phyloP scores from a whole-genome alignment of 2,329 filamentous ascomycete species.

The Aspergillus chevalieri region DNA sequence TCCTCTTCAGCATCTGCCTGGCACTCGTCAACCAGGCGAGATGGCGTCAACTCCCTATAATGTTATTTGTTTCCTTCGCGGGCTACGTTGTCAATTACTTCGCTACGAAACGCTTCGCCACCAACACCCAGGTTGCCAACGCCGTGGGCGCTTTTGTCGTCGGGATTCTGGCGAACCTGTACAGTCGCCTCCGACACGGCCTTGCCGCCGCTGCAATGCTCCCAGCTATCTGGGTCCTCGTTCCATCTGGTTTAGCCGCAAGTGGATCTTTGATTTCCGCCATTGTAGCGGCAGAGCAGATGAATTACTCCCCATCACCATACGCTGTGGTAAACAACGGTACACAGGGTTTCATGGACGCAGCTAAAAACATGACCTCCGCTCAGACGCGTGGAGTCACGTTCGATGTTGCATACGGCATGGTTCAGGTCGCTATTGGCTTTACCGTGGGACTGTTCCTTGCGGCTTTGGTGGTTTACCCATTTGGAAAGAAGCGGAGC shows the following conservation, averaged over 20 bases:
- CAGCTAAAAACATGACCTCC: slow-evolving; percentile 20
- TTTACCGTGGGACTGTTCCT: slow-evolving; percentile 46
- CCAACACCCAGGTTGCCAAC: slow-evolving; percentile 69
- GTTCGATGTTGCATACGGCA: slow-evolving; percentile 44
- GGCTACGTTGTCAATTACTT: slow-evolving; percentile 77
- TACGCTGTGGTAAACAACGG: slow-evolving; percentile 42
- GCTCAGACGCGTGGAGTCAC: slow-evolving; percentile 19
- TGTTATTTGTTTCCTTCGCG: slow-evolving; percentile 67
- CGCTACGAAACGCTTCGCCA: slow-evolving; percentile 60
- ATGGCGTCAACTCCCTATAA: slow-evolving; percentile 71
- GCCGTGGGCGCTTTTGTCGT: slow-evolving; percentile 73
- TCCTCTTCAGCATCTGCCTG: slow-evolving; percentile 67
- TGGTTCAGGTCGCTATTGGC: slow-evolving; percentile 46
- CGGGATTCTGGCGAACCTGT: slow-evolving; percentile 75
- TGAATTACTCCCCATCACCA: slow-evolving; percentile 27
- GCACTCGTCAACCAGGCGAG: slow-evolving; percentile 79
- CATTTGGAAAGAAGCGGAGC: slow-evolving; percentile 44
- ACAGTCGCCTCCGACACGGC: slow-evolving; percentile 66
- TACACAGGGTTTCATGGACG: slow-evolving; percentile 25
- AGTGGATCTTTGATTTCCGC: slow-evolving; percentile 54
- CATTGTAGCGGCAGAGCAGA: slow-evolving; percentile 53
- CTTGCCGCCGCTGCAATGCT: slow-evolving; percentile 81
- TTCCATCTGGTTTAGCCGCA: slow-evolving; percentile 56
- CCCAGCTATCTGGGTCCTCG: slow-evolving; percentile 75
- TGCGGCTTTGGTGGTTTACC: slow-evolving; percentile 44